A percentile compares a stretch with the other conserved stretches of the same genome.
Conservation (phyloP, 768 basidiomycete species). For the Lyophyllum semitale region DNA sequence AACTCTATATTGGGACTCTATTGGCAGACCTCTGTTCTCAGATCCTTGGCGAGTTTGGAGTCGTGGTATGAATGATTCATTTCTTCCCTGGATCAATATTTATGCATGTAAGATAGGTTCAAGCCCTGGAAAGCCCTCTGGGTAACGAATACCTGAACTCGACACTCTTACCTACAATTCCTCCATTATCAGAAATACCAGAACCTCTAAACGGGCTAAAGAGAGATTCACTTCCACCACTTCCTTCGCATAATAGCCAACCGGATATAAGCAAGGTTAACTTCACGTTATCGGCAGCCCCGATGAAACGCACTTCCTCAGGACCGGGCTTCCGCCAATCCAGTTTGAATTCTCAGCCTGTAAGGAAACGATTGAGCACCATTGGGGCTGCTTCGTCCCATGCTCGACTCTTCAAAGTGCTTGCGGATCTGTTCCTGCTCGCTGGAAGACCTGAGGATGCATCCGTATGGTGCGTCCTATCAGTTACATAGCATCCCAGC, state of each 20-base stretch:
- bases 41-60: slow-evolving; percentile 83
- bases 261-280: slow-evolving; percentile 50
- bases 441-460: slow-evolving; percentile 88
- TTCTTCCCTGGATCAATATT: background rate
- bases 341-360: slow-evolving; percentile 44
- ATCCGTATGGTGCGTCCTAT: slow-evolving; percentile 61
- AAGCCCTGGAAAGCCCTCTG: slow-evolving; percentile 76
- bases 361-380: slow-evolving; percentile 64
- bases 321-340: slow-evolving; percentile 53
- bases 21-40: slow-evolving; percentile 89
- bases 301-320: slow-evolving; percentile 60
- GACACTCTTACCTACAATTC: slow-evolving; percentile 61
- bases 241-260: slow-evolving; percentile 55
- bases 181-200: slow-evolving; percentile 62
- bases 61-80: slow-evolving; percentile 58
- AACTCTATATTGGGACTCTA: slow-evolving; percentile 83
- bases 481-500: background rate
- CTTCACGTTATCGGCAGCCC: slow-evolving; percentile 39
- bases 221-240: slow-evolving; percentile 44
- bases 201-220: slow-evolving; percentile 50
- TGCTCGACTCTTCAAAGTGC: slow-evolving; percentile 84
- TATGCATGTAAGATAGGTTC: slow-evolving; percentile 48
- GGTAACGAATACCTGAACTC: slow-evolving; percentile 88
- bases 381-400: slow-evolving; percentile 75
- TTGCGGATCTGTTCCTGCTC: slow-evolving; percentile 87